Evolutionary conservation across 2,329 filamentous ascomycete species (phyloP).

Genomic region (Penicillium rolfsii): DNA sequence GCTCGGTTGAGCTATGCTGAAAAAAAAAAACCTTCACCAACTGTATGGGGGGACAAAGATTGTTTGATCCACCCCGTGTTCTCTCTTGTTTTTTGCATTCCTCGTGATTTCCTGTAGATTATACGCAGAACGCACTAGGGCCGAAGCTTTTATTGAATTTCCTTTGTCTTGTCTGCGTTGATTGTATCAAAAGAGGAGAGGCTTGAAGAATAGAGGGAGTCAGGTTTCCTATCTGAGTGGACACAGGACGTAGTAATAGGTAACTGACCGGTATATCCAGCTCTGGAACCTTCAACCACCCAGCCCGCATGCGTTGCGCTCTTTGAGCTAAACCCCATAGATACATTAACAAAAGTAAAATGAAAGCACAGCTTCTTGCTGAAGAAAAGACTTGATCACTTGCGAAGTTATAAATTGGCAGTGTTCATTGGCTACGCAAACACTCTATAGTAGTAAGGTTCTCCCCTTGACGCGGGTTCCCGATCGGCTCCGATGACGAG

Average conservation of each 20-base stretch:
- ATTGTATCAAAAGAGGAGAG: constrained; percentile 1
- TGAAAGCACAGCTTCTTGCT: neutral
- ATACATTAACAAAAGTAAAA: neutral
- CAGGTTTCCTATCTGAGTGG: neutral
- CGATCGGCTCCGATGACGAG: constrained; percentile 9
- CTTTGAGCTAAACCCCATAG: neutral
- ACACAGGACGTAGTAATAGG: neutral
- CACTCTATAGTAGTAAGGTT: neutral
- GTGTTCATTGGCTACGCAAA: neutral
- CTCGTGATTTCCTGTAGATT: constrained; percentile 41
- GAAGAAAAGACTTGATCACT: neutral
- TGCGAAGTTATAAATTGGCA: neutral
- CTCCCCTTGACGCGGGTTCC: neutral
- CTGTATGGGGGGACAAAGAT: constrained; percentile 10
- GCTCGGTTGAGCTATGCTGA: neutral
- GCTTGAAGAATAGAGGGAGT: neutral
- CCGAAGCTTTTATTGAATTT: constrained; percentile 34
- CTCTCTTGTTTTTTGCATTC: constrained; percentile 35
- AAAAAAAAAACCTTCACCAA: constrained; percentile 5
- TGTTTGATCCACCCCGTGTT: constrained; percentile 17
- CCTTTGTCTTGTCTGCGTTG: constrained; percentile 23
- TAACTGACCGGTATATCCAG: neutral
- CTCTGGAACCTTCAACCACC: neutral
- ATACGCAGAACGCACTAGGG: constrained; percentile 39
- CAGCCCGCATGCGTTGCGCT: neutral